A percentile compares a stretch with the other conserved stretches of the same genome.
These are phyloP conservation scores for Gossypium thurberi DNA, from an alignment of 345 rosid genomes.

Conservation along the genomic window DNA sequence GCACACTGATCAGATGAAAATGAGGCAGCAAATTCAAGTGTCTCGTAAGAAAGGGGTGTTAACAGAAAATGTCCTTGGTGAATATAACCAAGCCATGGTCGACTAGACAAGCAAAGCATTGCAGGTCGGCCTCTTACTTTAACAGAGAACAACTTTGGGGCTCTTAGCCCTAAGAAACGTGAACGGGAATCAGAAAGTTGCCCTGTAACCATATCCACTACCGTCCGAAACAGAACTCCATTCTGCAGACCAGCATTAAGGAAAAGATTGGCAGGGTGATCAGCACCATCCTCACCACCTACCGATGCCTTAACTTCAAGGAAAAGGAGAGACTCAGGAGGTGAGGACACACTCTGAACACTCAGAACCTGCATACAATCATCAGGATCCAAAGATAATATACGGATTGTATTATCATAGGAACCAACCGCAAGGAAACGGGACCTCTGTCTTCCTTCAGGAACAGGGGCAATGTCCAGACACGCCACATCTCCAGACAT, in stretches of 20 bases:
- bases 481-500: constrained; percentile 99
- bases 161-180: constrained; percentile 82
- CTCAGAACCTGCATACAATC: constrained; percentile 97
- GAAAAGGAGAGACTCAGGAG: constrained; percentile 94
- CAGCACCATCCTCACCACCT: constrained; percentile 99
- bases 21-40: constrained; percentile 90
- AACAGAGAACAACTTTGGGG: constrained; percentile 87
- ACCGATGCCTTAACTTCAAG: constrained; percentile 95
- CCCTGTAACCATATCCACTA: constrained; percentile 97
- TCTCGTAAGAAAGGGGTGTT: constrained; percentile 93
- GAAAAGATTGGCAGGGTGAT: constrained; percentile 96
- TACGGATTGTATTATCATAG: constrained; percentile 83
- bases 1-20: constrained; percentile 99
- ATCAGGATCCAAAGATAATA: constrained; percentile 93
- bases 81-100: constrained; percentile 98
- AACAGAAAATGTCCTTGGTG: constrained; percentile 91
- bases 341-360: constrained; percentile 92
- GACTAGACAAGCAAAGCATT: constrained; percentile 92
- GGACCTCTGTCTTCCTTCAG: constrained; percentile 99
- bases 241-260: constrained; percentile 91
- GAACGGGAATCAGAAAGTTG: constrained; percentile 98
- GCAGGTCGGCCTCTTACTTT: constrained; percentile 84
- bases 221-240: constrained; percentile 90
- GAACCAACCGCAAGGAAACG: constrained; percentile 98
- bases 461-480: constrained; percentile 96